Conservation (phyloP, 495 filamentous ascomycete species). For the Xylaria grammica region DNA sequence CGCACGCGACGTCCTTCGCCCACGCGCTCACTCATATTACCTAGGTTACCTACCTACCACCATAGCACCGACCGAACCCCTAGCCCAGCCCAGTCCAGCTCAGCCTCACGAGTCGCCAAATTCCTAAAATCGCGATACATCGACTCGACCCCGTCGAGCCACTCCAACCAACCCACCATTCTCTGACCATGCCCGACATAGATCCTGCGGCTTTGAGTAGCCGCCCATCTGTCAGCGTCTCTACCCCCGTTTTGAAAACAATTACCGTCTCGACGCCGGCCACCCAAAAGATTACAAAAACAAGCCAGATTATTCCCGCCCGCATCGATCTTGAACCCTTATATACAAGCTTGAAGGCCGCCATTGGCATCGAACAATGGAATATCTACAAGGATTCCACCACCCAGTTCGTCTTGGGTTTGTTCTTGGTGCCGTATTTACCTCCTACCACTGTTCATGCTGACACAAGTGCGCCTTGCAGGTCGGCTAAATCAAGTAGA, state of each 20-base stretch:
- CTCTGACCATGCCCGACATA: conserved; percentile 76
- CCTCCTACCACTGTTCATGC: conserved; percentile 23
- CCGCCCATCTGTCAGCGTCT: conserved; percentile 64
- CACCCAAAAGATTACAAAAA: conserved; percentile 66
- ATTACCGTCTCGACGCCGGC: conserved; percentile 62
- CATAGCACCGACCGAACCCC: not conserved
- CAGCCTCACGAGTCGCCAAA: conserved; percentile 27
- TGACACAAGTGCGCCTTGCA: conserved; percentile 42
- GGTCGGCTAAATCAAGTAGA: conserved; percentile 87
- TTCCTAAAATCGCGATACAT: conserved; percentile 24
- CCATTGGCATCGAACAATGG: conserved; percentile 83
- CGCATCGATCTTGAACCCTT: conserved; percentile 90
- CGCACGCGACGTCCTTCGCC: conserved; percentile 47
- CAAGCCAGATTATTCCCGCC: conserved; percentile 67
- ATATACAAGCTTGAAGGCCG: conserved; percentile 82
- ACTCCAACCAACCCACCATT: conserved; percentile 13
- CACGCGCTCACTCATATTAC: conserved; percentile 14
- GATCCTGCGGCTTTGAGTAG: conserved; percentile 84
- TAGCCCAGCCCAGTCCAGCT: too few relatives aligned
- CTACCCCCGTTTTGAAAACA: conserved; percentile 67
- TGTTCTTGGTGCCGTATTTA: conserved; percentile 38
- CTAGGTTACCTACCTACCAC: not conserved
- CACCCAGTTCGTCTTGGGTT: conserved; percentile 81
- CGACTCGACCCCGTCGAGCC: conserved; percentile 12
- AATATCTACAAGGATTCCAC: conserved; percentile 83